Evolutionary conservation across 768 basidiomycete species (phyloP).

Genomic region (Tephrocybe sp.): DNA sequence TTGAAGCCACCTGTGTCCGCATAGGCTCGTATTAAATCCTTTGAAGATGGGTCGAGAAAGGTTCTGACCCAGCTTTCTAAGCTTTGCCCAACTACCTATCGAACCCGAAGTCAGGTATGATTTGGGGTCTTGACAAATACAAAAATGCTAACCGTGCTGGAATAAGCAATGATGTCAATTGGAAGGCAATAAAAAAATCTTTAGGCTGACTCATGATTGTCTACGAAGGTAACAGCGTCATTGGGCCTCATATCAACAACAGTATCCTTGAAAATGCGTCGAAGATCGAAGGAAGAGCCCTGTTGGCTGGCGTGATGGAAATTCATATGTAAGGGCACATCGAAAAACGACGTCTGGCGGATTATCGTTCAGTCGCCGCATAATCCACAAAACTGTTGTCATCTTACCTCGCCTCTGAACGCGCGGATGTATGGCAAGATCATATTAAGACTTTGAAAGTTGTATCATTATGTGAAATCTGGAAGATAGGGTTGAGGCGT

Average conservation of each 20-base stretch:
- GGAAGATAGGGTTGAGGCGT: conserved; percentile 16
- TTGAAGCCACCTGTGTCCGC: conserved; percentile 55
- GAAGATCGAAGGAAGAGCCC: conserved; percentile 68
- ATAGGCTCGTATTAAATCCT: neutral
- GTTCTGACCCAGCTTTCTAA: conserved; percentile 77
- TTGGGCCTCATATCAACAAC: conserved; percentile 65
- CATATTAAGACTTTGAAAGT: conserved; percentile 33
- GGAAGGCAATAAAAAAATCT: neutral
- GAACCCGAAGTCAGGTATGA: neutral
- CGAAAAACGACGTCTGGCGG: conserved; percentile 80
- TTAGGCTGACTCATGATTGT: conserved; percentile 78
- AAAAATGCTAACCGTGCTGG: conserved; percentile 78
- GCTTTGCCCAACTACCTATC: conserved; percentile 60
- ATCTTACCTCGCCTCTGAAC: conserved; percentile 62
- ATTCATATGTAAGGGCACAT: conserved; percentile 86
- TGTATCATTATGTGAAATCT: neutral
- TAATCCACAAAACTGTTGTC: conserved; percentile 4
- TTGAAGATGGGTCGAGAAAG: neutral
- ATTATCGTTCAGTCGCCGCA: neutral
- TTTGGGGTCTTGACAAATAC: no score
- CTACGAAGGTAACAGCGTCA: conserved; percentile 88
- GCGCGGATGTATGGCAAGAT: conserved; percentile 58
- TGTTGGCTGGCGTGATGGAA: conserved; percentile 74
- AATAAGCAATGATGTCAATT: neutral
- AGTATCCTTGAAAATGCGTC: conserved; percentile 68